Evolutionary conservation across 495 filamentous ascomycete species (phyloP).

Genomic region (Penicillium goetzii): DNA sequence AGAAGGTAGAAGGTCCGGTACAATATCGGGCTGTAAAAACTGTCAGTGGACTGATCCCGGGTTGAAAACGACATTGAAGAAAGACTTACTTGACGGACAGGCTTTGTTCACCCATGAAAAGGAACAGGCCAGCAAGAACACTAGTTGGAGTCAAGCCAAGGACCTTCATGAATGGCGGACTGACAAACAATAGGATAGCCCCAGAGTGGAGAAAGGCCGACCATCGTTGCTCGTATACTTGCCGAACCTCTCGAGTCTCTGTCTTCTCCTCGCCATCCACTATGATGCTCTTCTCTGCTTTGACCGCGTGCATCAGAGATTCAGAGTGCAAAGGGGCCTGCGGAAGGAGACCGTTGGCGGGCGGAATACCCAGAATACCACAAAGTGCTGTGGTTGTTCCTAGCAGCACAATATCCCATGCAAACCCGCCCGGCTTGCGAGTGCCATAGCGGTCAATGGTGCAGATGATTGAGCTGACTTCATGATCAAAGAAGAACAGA

Average conservation of each 20-base stretch:
- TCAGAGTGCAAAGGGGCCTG: conserved; percentile 74
- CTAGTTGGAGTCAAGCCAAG: conserved; percentile 70
- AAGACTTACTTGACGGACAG: conserved; percentile 61
- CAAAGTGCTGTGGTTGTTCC: conserved; percentile 71
- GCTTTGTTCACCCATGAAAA: conserved; percentile 77
- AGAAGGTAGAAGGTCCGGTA: conserved; percentile 65
- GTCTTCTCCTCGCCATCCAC: conserved; percentile 47
- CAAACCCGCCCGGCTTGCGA: conserved; percentile 67
- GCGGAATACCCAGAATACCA: conserved; percentile 70
- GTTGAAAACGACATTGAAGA: background rate
- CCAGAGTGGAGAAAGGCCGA: conserved; percentile 65
- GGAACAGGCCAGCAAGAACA: conserved; percentile 68
- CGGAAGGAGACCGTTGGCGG: conserved; percentile 69
- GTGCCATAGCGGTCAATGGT: conserved; percentile 70
- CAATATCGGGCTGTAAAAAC: conserved; percentile 55
- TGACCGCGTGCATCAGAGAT: conserved; percentile 60
- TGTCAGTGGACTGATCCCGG: background rate
- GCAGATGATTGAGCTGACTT: conserved; percentile 76
- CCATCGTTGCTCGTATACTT: conserved; percentile 72
- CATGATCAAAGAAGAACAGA: conserved; percentile 76
- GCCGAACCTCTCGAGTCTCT: conserved; percentile 44
- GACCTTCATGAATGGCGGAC: conserved; percentile 70
- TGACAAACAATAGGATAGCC: conserved; percentile 63
- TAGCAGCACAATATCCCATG: conserved; percentile 70
- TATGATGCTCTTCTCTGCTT: conserved; percentile 41